Evolutionary conservation across 1,284 basidiomycete genomes (phyloP).

Genomic region (Hypsizygus ulmarius): DNA sequence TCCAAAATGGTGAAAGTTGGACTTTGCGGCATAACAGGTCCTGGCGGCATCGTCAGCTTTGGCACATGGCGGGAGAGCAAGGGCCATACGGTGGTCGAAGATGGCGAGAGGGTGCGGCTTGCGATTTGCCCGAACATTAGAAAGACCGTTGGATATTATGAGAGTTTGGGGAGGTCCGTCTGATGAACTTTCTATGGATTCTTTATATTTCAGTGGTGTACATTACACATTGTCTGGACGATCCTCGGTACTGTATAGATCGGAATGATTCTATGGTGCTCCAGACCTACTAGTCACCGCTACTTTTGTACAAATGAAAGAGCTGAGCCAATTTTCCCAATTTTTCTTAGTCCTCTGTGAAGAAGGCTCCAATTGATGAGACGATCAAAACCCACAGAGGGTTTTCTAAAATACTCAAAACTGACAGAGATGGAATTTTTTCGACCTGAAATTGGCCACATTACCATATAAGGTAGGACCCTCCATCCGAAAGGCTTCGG

Average conservation of each 20-base stretch:
- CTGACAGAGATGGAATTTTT: background rate
- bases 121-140: constrained; percentile 64
- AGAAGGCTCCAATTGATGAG: background rate
- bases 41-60: constrained; percentile 31
- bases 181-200: constrained; percentile 3
- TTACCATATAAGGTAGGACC: background rate
- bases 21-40: constrained; percentile 22
- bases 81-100: constrained; percentile 48
- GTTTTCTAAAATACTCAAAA: background rate
- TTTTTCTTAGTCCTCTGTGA: background rate
- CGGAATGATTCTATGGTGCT: too few species aligned
- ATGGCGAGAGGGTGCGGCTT: constrained; percentile 61
- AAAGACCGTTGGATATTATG: constrained; percentile 58
- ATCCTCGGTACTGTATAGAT: too few species aligned
- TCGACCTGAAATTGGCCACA: background rate
- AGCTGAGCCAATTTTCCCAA: background rate
- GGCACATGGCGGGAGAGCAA: constrained; percentile 53
- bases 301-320: constrained; percentile 1
- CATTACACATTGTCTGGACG: background rate
- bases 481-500: too few species aligned
- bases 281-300: background rate
- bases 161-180: constrained; percentile 32
- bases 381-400: background rate
- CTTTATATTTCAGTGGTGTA: background rate
- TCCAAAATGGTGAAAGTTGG: constrained; percentile 48